A percentile compares a stretch with the other conserved stretches of the same genome.
Conservation (phyloP, 768 basidiomycete genomes). For the Lentinula edodes region DNA sequence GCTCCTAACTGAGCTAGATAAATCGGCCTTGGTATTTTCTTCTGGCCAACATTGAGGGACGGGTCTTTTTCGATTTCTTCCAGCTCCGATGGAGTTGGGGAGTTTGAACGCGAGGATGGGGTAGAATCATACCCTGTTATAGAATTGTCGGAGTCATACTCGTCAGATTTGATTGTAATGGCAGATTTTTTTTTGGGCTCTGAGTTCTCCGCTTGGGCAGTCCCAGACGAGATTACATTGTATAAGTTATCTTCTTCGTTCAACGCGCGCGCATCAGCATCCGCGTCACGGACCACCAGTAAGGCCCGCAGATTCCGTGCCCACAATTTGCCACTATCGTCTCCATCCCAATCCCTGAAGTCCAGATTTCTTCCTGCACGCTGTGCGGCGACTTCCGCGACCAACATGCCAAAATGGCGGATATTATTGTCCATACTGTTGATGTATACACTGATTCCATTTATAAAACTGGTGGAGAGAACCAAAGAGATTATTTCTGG, state of each 20-base stretch:
- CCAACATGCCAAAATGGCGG: constrained; percentile 88
- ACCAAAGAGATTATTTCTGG: constrained; percentile 39
- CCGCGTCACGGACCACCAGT: constrained; percentile 44
- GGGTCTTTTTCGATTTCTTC: constrained; percentile 86
- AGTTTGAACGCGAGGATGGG: constrained; percentile 63
- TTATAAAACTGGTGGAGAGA: constrained; percentile 56
- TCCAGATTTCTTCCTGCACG: constrained; percentile 58
- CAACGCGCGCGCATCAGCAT: constrained; percentile 28
- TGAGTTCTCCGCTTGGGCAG: constrained; percentile 1
- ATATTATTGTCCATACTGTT: constrained; percentile 69
- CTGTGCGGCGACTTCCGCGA: constrained; percentile 73
- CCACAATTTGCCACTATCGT: constrained; percentile 60
- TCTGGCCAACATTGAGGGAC: constrained; percentile 61
- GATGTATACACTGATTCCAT: constrained; percentile 69
- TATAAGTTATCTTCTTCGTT: constrained; percentile 11
- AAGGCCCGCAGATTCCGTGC: constrained; percentile 55
- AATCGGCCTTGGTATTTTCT: constrained; percentile 76
- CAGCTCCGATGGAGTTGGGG: constrained; percentile 77
- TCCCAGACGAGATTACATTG: constrained; percentile 1
- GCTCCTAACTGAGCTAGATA: constrained; percentile 84
- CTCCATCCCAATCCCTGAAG: constrained; percentile 84
- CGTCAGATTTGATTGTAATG: constrained; percentile 13
- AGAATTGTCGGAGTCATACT: constrained; percentile 80
- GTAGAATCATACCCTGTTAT: constrained; percentile 74
- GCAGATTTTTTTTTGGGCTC: constrained; percentile 8